Evolutionary conservation across 2,329 filamentous ascomycete genomes (phyloP).

Genomic region (Clonostachys solani): DNA sequence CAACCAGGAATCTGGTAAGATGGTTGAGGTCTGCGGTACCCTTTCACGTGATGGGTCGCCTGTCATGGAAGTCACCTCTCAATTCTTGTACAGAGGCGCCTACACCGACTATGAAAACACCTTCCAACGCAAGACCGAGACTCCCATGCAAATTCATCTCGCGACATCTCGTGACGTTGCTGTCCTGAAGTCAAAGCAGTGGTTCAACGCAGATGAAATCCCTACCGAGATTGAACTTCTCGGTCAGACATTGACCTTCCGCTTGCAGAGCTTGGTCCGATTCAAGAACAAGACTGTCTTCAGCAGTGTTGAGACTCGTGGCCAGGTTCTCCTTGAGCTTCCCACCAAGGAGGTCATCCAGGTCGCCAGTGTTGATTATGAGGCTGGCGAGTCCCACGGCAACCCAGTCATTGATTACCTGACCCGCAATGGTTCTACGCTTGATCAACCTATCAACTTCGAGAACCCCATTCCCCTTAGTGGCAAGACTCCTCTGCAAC

Average conservation of each 20-base stretch:
- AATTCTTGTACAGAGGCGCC: constrained; percentile 91
- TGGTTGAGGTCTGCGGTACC: constrained; percentile 99
- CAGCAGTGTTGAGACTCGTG: constrained; percentile 85
- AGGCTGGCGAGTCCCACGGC: constrained; percentile 84
- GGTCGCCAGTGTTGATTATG: constrained; percentile 95
- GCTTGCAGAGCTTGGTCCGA: constrained; percentile 82
- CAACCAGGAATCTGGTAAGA: constrained; percentile 97
- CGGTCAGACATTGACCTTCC: constrained; percentile 92
- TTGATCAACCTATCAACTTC: constrained; percentile 95
- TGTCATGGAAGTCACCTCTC: constrained; percentile 98
- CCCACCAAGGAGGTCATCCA: constrained; percentile 97
- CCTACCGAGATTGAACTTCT: constrained; percentile 77
- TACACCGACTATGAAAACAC: constrained; percentile 97
- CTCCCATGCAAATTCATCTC: constrained; percentile 88
- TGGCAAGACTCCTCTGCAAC: constrained; percentile 81
- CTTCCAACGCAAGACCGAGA: constrained; percentile 96
- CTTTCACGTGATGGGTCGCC: constrained; percentile 78
- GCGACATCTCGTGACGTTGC: constrained; percentile 87
- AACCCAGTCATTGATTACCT: constrained; percentile 98
- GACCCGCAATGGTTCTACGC: constrained; percentile 81
- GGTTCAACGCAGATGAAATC: constrained; percentile 79
- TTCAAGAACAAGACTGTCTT: constrained; percentile 96
- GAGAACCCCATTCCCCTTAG: constrained; percentile 96
- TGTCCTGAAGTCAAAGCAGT: constrained; percentile 92
- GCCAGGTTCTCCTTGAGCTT: constrained; percentile 88